A percentile compares a stretch with the other conserved stretches of the same genome.
These are phyloP conservation scores for Picea sitchensis DNA, from an alignment of 75 land plant species.

Conservation along the genomic window DNA sequence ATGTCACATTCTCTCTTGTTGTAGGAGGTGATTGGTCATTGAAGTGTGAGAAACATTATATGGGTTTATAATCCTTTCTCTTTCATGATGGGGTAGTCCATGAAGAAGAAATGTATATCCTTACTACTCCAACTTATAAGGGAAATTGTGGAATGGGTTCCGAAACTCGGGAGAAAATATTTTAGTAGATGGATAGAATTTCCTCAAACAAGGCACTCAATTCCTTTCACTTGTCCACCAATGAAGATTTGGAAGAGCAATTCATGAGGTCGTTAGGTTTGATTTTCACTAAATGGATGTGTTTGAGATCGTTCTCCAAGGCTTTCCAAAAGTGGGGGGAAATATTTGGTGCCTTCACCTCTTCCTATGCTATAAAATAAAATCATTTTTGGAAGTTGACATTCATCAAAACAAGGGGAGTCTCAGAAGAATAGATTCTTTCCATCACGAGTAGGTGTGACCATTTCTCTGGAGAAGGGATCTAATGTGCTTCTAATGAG, in stretches of 20 bases:
- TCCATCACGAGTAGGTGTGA: slow-evolving; percentile 37
- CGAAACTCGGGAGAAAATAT: slow-evolving; percentile 15
- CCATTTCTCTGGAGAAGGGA: slow-evolving; percentile 42
- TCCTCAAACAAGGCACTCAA: slow-evolving; percentile 11
- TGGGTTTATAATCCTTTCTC: slow-evolving; percentile 51
- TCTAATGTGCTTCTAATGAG: slow-evolving; percentile 36
- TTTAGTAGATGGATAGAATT: slow-evolving; percentile 11
- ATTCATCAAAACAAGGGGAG: slow-evolving; percentile 7
- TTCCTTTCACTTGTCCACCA: slow-evolving; percentile 20
- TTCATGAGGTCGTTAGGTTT: slow-evolving; percentile 48
- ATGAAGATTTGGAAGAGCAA: slow-evolving; percentile 31
- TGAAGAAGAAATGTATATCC: slow-evolving; percentile 12
- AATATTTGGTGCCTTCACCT: background rate
- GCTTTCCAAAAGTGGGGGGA: too few relatives aligned
- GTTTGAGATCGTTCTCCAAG: slow-evolving; percentile 8
- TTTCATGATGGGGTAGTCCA: background rate
- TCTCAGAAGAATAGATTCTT: slow-evolving; percentile 29
- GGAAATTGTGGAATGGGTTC: slow-evolving; percentile 35
- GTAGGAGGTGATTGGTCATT: slow-evolving; percentile 17
- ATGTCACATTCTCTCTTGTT: slow-evolving; percentile 38
- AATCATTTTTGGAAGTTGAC: slow-evolving; percentile 2
- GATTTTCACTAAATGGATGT: slow-evolving; percentile 44
- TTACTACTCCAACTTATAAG: slow-evolving; percentile 42
- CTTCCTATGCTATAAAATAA: background rate
- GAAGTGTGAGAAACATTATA: background rate